These are phyloP conservation scores for Candida maris DNA, from an alignment of 805 yeast species.

Conservation along the genomic window DNA sequence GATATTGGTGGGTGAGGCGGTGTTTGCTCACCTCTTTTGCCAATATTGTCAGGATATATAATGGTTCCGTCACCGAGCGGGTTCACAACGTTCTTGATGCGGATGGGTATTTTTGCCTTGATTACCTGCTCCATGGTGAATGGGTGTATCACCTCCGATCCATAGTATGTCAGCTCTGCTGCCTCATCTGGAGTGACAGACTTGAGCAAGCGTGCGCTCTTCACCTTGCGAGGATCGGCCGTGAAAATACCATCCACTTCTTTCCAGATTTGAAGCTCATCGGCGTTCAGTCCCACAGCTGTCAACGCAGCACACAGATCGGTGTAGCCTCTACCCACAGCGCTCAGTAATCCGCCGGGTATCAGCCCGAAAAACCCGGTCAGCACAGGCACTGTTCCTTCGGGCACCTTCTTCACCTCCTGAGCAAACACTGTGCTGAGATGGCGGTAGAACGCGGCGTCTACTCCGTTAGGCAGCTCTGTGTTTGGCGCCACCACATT, in stretches of 20 bases:
- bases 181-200: constrained; percentile 98
- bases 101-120: constrained; percentile 90
- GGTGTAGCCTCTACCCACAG: constrained; percentile 97
- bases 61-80: constrained; percentile 92
- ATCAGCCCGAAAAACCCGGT: constrained; percentile 95
- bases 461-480: constrained; percentile 55
- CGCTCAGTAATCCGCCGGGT: constrained; percentile 91
- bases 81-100: constrained; percentile 93
- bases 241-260: constrained; percentile 99
- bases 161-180: constrained; percentile 95
- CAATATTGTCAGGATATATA: constrained; percentile 87
- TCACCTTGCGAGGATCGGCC: constrained; percentile 96
- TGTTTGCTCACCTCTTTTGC: constrained; percentile 79
- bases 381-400: constrained; percentile 70
- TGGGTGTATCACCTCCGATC: constrained; percentile 97
- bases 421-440: constrained; percentile 52
- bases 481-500: constrained; percentile 62
- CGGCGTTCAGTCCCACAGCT: constrained; percentile 90
- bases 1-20: constrained; percentile 95
- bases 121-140: constrained; percentile 99
- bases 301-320: constrained; percentile 95
- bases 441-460: constrained; percentile 58
- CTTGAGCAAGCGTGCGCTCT: constrained; percentile 76
- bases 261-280: constrained; percentile 96
- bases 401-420: constrained; percentile 38